These are phyloP conservation scores for Trichocladium uniseriatum DNA, from an alignment of 495 filamentous ascomycete genomes.

Conservation along the genomic window DNA sequence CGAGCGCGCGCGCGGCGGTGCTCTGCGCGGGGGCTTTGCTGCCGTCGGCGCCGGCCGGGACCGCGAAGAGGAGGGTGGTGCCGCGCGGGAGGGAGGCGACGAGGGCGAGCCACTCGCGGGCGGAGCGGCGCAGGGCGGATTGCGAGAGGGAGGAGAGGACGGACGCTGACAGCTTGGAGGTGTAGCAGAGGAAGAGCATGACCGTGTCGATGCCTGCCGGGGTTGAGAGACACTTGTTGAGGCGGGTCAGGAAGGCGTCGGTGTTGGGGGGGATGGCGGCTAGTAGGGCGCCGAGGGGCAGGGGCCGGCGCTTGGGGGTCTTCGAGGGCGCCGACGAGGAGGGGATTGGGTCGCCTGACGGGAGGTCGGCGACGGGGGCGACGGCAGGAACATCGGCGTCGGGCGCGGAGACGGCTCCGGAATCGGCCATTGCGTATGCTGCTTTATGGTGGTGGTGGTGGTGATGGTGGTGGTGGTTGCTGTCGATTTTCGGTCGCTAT, in stretches of 20 bases:
- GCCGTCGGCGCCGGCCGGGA: slow-evolving; percentile 13
- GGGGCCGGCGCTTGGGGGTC: slow-evolving; percentile 16
- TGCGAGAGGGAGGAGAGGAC: slow-evolving; percentile 29
- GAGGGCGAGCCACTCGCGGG: slow-evolving; percentile 32
- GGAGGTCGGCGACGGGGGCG: slow-evolving; percentile 28
- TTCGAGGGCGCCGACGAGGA: slow-evolving; percentile 33
- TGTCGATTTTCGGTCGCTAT: no score
- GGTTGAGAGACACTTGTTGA: slow-evolving; percentile 48
- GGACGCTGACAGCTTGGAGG: slow-evolving; percentile 41
- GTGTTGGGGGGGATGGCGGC: slow-evolving; percentile 31
- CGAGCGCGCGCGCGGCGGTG: slow-evolving; percentile 34
- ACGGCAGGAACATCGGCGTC: slow-evolving; percentile 11
- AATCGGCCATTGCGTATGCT: slow-evolving; percentile 11
- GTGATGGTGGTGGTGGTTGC: neutral
- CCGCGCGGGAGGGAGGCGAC: slow-evolving; percentile 30
- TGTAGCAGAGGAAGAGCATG: slow-evolving; percentile 57
- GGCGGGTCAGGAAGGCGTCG: slow-evolving; percentile 43
- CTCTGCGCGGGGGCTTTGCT: slow-evolving; percentile 29
- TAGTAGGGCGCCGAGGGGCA: slow-evolving; percentile 26
- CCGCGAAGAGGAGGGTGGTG: slow-evolving; percentile 28
- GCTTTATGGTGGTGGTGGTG: neutral
- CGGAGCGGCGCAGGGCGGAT: slow-evolving; percentile 31
- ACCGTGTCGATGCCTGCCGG: slow-evolving; percentile 52
- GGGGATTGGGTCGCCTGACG: slow-evolving; percentile 30
- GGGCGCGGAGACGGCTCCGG: slow-evolving; percentile 12